These are phyloP conservation scores for Botrytis cinerea DNA, from an alignment of 2,329 filamentous ascomycete species.

Conservation along the genomic window DNA sequence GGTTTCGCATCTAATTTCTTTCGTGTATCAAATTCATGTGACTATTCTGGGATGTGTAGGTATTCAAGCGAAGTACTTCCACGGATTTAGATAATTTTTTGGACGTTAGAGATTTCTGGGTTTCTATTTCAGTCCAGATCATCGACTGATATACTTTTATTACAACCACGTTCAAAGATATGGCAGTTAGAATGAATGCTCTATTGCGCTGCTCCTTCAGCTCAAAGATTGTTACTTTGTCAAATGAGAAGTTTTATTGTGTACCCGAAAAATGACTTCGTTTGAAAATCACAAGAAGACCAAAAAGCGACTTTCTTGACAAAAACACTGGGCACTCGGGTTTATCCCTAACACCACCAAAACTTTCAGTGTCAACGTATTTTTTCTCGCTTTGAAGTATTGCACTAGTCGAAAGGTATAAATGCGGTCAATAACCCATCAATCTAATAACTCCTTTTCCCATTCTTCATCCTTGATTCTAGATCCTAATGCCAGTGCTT, in stretches of 20 bases:
- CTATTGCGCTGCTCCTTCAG: too few relatives aligned
- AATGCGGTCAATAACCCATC: too few relatives aligned
- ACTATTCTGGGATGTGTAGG: rapidly evolving
- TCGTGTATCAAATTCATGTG: not conserved
- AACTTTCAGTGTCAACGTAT: too few relatives aligned
- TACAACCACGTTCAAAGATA: not conserved
- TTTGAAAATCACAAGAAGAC: not conserved
- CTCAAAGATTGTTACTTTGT: not conserved
- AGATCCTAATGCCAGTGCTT: not conserved
- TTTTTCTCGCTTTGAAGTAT: too few relatives aligned
- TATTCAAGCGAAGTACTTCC: not conserved
- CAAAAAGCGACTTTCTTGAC: too few relatives aligned
- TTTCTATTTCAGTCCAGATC: not conserved
- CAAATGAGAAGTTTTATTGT: not conserved
- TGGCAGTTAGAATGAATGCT: not conserved
- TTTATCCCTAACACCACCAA: too few relatives aligned
- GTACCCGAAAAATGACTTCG: not conserved
- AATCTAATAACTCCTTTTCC: too few relatives aligned
- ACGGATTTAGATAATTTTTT: not conserved
- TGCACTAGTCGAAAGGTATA: too few relatives aligned
- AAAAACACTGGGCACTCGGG: too few relatives aligned
- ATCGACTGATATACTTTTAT: not conserved
- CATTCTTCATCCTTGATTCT: not conserved
- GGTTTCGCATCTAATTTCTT: not conserved
- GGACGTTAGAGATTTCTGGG: not conserved